These are phyloP conservation scores for Rhinocladiella mackenziei DNA, from an alignment of 2,329 filamentous ascomycete species.

Conservation along the genomic window DNA sequence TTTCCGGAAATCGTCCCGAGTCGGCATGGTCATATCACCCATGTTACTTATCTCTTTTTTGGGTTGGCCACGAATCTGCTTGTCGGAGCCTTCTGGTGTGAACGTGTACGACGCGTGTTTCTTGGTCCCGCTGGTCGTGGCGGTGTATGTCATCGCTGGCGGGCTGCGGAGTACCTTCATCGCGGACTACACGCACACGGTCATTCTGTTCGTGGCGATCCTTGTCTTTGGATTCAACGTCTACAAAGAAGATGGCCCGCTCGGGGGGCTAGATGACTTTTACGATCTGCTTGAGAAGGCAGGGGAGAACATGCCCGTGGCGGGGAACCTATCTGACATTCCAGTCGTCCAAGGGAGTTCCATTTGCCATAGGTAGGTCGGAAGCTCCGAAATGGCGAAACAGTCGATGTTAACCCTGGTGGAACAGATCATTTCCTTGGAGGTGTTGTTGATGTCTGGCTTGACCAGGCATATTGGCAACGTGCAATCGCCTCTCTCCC, in stretches of 20 bases:
- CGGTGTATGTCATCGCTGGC: slow-evolving; percentile 68
- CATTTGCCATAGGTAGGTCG: slow-evolving; percentile 87
- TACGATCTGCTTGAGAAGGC: slow-evolving; percentile 73
- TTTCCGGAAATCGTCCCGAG: slow-evolving; percentile 78
- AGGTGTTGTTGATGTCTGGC: slow-evolving; percentile 54
- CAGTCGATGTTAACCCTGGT: background rate
- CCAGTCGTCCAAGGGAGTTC: slow-evolving; percentile 70
- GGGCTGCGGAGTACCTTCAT: slow-evolving; percentile 62
- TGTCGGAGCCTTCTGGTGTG: slow-evolving; percentile 56
- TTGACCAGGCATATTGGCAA: slow-evolving; percentile 72
- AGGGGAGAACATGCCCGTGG: slow-evolving; percentile 64
- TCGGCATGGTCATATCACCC: slow-evolving; percentile 67
- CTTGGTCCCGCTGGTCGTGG: slow-evolving; percentile 67
- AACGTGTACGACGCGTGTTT: slow-evolving; percentile 43
- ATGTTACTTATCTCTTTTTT: slow-evolving; percentile 75
- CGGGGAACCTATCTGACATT: slow-evolving; percentile 89
- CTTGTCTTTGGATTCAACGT: slow-evolving; percentile 58
- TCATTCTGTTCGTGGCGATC: slow-evolving; percentile 68
- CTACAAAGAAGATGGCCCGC: slow-evolving; percentile 60
- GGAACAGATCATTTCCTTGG: background rate
- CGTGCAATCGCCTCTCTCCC: slow-evolving; percentile 47
- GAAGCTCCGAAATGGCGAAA: slow-evolving; percentile 62
- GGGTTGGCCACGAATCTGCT: slow-evolving; percentile 81
- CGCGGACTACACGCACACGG: slow-evolving; percentile 79
- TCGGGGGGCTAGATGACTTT: slow-evolving; percentile 55